phyloP scores from a whole-genome alignment of 352 stramenopile species.

The Phytophthora lateralis region DNA sequence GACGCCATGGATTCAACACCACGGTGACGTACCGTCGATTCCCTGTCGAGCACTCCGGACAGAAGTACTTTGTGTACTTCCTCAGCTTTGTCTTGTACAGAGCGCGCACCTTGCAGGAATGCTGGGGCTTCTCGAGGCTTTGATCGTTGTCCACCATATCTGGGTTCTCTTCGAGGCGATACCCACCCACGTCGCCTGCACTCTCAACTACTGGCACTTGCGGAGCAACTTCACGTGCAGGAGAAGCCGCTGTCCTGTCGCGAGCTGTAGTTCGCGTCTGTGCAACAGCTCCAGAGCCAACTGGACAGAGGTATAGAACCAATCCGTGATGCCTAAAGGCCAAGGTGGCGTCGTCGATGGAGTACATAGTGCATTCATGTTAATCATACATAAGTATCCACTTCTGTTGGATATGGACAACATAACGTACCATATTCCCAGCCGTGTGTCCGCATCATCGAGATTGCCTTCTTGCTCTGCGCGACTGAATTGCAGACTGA shows the following conservation, averaged over 20 bases:
- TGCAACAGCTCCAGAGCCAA: too few species aligned
- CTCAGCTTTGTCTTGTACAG: neutral
- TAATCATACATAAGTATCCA: too few species aligned
- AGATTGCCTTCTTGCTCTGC: too few species aligned
- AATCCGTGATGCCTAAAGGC: too few species aligned
- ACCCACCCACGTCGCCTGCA: neutral
- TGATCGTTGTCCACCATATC: slow-evolving; percentile 4
- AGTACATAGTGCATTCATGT: too few species aligned
- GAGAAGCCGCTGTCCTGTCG: neutral
- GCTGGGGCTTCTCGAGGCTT: neutral
- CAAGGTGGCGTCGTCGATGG: too few species aligned
- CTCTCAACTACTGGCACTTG: neutral
- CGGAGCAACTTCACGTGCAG: neutral
- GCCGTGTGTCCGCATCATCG: too few species aligned
- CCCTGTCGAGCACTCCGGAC: neutral
- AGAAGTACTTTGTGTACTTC: slow-evolving; percentile 1
- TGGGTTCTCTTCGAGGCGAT: slow-evolving; percentile 1
- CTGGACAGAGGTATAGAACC: too few species aligned
- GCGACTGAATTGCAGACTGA: too few species aligned
- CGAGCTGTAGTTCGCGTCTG: neutral
- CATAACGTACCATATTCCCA: too few species aligned
- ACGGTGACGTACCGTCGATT: neutral
- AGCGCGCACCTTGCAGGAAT: neutral
- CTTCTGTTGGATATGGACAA: too few species aligned
- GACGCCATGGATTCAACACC: neutral